These are phyloP conservation scores for Emmonsia crescens DNA, from an alignment of 2,329 filamentous ascomycete species.

Conservation along the genomic window DNA sequence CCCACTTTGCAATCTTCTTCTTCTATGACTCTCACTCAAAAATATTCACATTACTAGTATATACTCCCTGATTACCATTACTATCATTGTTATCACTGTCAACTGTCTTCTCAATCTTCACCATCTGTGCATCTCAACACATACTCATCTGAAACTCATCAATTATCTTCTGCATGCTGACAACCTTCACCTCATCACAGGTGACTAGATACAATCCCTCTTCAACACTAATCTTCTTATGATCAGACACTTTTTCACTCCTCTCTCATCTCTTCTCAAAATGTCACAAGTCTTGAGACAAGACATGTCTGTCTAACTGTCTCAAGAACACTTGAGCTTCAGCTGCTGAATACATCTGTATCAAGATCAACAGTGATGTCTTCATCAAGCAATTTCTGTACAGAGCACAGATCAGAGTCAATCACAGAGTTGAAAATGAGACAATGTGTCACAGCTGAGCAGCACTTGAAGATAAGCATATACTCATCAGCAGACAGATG, in stretches of 20 bases:
- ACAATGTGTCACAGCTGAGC: conserved; percentile 71
- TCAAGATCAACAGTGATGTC: conserved; percentile 75
- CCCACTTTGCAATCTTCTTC: conserved; percentile 82
- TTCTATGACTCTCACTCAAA: conserved; percentile 86
- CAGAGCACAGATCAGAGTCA: conserved; percentile 64
- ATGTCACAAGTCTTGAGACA: conserved; percentile 62
- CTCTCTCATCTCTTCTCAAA: conserved; percentile 18
- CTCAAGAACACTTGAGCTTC: conserved; percentile 68
- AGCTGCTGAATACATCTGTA: conserved; percentile 85
- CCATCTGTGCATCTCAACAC: conserved; percentile 83
- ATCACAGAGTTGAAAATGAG: conserved; percentile 77
- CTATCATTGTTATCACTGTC: conserved; percentile 24
- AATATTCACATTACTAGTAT: conserved; percentile 57
- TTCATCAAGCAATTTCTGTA: conserved; percentile 61
- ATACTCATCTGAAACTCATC: conserved; percentile 78
- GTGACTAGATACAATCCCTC: conserved; percentile 83
- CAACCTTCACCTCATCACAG: conserved; percentile 69
- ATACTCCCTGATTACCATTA: conserved; percentile 30
- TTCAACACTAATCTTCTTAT: conserved; percentile 62
- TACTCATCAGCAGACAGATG: conserved; percentile 62
- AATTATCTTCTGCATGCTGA: conserved; percentile 60
- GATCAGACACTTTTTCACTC: not conserved
- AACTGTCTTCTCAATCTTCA: conserved; percentile 45
- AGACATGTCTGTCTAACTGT: conserved; percentile 72
- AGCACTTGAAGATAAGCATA: conserved; percentile 47